Evolutionary conservation across 2,329 filamentous ascomycete species (phyloP), one percentile per base, ranked within the genome.

Genomic region (Bipolaris gigantea): DNA sequence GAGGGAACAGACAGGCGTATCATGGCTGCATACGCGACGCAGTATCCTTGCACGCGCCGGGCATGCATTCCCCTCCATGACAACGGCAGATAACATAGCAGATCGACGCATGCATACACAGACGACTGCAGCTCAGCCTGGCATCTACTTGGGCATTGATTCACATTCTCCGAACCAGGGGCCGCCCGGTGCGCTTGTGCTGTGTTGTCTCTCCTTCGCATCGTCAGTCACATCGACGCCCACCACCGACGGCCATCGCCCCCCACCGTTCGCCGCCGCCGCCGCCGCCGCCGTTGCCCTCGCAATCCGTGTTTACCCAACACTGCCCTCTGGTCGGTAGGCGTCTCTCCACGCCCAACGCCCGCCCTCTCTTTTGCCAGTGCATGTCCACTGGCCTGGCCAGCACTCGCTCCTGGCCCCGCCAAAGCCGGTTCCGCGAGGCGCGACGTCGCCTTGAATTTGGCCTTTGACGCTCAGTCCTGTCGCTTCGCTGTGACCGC

Each of bases 241-340:
- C 19, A 48, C 38, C 21, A n/a, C 38, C 19, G 38, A 32, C 19
- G 53, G 30, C 38, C 32, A 23, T 34, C 15, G 27, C 53, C 32
- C 42, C 42, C 43, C 56, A 55, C 48, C 41, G 48, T 53, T 59
- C 48, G 59, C 52, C 42, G 35, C 16, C 60, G 58, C 58, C 56
- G 58, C n/a, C n/a, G n/a, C n/a, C 40, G 55, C 60, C 60, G 58
- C 58, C 56, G 58, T 62, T 62, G 56, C 58, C 56, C 50, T 48
- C 48, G 53, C 62, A 41, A 59, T 53, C 57, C 34, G 56, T 62
- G 59, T 62, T 61, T 62, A 60, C 61, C 44, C 56, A 60, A 55
- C 57, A 58, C 51, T 16, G 38, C 21, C 16, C 25, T 18, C 43
- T 44, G 48, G 49, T 51, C 27, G 52, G 47, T 23, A 50, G 52